A percentile compares a stretch with the other conserved stretches of the same genome.
Evolutionary conservation across 129 eudicot species (phyloP).

Genomic region (Pittosporum tobira): DNA sequence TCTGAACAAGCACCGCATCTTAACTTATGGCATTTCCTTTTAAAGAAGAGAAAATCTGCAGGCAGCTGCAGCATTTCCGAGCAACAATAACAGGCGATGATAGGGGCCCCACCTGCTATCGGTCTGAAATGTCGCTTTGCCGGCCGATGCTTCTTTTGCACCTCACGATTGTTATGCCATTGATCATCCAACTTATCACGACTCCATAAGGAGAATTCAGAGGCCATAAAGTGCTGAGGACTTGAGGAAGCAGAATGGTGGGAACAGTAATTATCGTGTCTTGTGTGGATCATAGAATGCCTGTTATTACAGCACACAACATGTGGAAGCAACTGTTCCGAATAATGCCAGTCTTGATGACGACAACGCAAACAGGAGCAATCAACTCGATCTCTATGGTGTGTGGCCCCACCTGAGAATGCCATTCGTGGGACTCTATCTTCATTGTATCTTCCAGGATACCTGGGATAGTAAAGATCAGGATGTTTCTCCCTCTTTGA

Average conservation of each 20-base stretch:
- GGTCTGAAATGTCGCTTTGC: constrained; percentile 56
- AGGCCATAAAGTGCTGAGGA: constrained; percentile 26
- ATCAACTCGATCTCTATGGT: constrained; percentile 30
- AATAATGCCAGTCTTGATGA: constrained; percentile 40
- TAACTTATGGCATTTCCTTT: constrained; percentile 46
- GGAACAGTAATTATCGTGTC: constrained; percentile 21
- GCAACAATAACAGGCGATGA: constrained; percentile 58
- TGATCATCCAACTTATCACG: constrained; percentile 26
- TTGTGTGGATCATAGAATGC: constrained; percentile 18
- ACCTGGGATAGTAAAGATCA: constrained; percentile 17
- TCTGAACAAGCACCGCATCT: constrained; percentile 58
- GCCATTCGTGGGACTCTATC: constrained; percentile 29
- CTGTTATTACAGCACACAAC: constrained; percentile 20
- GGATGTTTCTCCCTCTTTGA: constrained; percentile 23
- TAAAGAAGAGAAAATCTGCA: constrained; percentile 59
- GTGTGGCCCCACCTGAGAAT: constrained; percentile 56
- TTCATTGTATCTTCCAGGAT: constrained; percentile 19
- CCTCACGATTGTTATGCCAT: constrained; percentile 17
- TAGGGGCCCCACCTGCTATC: constrained; percentile 68
- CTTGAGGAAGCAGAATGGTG: constrained; percentile 27
- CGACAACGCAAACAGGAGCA: constrained; percentile 38
- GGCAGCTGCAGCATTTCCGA: constrained; percentile 58
- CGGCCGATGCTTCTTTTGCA: constrained; percentile 26
- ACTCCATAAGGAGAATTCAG: constrained; percentile 25
- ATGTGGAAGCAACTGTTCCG: constrained; percentile 44